Evolutionary conservation across 169 alveolate genomes (phyloP).

Genomic region (Neospora caninum): DNA sequence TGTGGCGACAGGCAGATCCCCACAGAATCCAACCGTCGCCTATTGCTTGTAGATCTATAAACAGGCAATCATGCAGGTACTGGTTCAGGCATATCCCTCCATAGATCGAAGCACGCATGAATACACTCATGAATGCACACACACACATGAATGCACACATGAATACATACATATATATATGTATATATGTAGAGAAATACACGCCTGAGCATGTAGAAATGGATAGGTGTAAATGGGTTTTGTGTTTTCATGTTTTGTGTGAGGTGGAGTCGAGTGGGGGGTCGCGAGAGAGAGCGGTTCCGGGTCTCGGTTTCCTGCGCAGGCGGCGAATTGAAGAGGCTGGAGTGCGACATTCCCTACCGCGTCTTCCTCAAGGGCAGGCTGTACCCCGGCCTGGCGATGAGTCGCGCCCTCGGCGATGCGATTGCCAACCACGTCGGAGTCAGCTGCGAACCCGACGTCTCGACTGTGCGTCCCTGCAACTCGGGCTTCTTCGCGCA

Average conservation of each 20-base stretch:
- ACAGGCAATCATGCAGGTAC: no score
- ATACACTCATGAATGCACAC: background rate
- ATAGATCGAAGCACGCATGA: no score
- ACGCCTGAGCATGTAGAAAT: no score
- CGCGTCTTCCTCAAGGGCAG: constrained; percentile 84
- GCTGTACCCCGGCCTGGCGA: constrained; percentile 56
- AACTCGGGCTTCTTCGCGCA: background rate
- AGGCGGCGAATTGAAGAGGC: constrained; percentile 88
- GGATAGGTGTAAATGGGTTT: background rate
- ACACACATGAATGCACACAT: background rate
- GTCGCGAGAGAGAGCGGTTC: background rate
- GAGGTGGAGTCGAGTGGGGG: background rate
- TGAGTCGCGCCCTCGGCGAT: constrained; percentile 46
- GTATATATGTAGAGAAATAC: background rate
- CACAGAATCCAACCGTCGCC: no score
- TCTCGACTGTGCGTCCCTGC: background rate
- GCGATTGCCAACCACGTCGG: constrained; percentile 36
- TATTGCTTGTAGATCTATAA: no score
- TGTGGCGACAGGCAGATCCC: no score
- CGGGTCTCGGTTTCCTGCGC: background rate
- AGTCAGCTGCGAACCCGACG: constrained; percentile 34
- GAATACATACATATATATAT: background rate
- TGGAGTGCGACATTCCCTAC: constrained; percentile 84
- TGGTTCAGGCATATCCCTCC: no score
- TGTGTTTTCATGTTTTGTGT: background rate